Conservation (phyloP, 2,329 filamentous ascomycete species). For the Fusarium miscanthi region DNA sequence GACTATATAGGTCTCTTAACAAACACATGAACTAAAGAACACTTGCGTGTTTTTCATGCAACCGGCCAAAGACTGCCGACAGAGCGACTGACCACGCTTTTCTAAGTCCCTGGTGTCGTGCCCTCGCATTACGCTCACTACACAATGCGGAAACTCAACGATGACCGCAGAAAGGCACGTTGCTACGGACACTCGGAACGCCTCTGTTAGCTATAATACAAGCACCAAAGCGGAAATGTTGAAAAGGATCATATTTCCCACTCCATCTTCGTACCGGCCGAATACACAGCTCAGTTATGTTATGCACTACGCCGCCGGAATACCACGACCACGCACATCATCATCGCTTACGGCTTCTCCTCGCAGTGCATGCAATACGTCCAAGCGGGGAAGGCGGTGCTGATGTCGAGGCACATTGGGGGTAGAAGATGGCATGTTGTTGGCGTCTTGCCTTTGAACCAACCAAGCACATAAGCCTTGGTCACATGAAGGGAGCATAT, state of each 20-base stretch:
- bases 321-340: neutral
- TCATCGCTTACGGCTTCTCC: neutral
- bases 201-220: neutral
- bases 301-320: constrained; percentile 10
- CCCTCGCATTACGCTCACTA: neutral
- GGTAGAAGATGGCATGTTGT: neutral
- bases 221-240: neutral
- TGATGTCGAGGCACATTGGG: constrained; percentile 1
- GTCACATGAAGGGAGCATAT: neutral
- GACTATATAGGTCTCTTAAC: neutral
- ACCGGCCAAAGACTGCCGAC: neutral
- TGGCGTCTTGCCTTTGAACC: constrained; percentile 12
- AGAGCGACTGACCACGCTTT: neutral
- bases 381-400: neutral
- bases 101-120: neutral
- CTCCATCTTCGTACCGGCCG: neutral
- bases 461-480: neutral
- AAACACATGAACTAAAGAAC: neutral
- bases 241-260: neutral
- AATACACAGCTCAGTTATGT: neutral
- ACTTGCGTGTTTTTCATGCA: neutral
- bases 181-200: neutral
- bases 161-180: neutral
- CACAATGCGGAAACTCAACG: neutral
- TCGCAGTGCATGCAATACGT: neutral